These are phyloP conservation scores for Aspergillus campestris DNA, from an alignment of 495 filamentous ascomycete species.

Conservation along the genomic window DNA sequence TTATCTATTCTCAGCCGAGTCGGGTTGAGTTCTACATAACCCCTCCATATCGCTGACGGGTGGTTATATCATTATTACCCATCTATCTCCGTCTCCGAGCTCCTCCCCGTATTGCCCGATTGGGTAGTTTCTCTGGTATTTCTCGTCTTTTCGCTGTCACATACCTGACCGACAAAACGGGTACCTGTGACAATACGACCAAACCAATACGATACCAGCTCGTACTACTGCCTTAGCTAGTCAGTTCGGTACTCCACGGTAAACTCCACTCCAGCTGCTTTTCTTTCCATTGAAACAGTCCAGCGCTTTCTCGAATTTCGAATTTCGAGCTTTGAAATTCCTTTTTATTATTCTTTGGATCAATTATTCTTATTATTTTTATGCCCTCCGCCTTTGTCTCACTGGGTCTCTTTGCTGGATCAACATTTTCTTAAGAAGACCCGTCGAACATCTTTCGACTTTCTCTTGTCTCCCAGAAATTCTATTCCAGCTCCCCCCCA, in stretches of 20 bases:
- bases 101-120: background rate
- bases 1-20: too few species aligned
- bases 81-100: background rate
- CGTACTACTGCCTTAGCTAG: background rate
- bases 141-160: too few species aligned
- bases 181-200: constrained; percentile 2
- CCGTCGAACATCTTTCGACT: background rate
- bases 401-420: background rate
- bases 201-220: constrained; percentile 1
- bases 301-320: constrained; percentile 20
- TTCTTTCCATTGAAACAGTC: constrained; percentile 23
- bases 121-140: too few species aligned
- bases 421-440: background rate
- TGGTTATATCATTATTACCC: constrained; percentile 15
- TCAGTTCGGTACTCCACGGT: constrained; percentile 9
- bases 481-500: constrained; percentile 1
- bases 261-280: constrained; percentile 17
- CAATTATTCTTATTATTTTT: background rate
- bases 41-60: background rate
- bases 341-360: constrained; percentile 18
- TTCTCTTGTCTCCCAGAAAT: background rate
- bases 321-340: constrained; percentile 22
- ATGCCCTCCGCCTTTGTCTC: constrained; percentile 1
- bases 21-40: too few species aligned
- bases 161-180: background rate